phyloP scores from a whole-genome alignment of 2,329 filamentous ascomycete genomes.

The Xylariaceae sp. region DNA sequence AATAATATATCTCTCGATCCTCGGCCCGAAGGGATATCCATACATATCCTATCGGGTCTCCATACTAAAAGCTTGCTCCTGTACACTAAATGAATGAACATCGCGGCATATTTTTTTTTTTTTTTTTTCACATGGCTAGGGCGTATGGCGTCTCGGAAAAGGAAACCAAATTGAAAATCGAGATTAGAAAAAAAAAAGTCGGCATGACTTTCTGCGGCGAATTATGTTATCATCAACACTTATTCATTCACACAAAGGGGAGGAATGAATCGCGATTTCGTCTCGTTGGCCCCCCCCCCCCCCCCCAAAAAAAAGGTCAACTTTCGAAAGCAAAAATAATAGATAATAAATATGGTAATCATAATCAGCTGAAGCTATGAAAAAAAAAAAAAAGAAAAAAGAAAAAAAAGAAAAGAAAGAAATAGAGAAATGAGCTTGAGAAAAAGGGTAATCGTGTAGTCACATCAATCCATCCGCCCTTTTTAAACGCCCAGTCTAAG shows the following conservation, averaged over 20 bases:
- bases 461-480: not conserved
- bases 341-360: too few relatives aligned
- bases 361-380: not conserved
- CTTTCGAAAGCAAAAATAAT: too few relatives aligned
- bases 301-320: too few relatives aligned
- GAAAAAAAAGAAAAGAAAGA: not conserved
- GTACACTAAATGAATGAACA: not conserved
- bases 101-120: not conserved
- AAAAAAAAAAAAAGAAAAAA: not conserved
- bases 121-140: not conserved
- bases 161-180: not conserved
- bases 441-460: not conserved
- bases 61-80: not conserved
- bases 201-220: too few relatives aligned
- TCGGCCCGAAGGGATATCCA: too few relatives aligned
- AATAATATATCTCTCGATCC: too few relatives aligned
- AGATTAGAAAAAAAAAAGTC: not conserved
- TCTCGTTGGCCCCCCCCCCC: too few relatives aligned
- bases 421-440: not conserved
- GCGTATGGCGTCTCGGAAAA: conserved; percentile 12
- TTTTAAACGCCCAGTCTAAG: conserved; percentile 7
- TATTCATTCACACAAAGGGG: too few relatives aligned
- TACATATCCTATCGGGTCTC: too few relatives aligned
- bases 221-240: too few relatives aligned
- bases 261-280: too few relatives aligned